These are phyloP conservation scores for Selaginella tamariscina DNA, from an alignment of 75 land plant species.

Conservation along the genomic window DNA sequence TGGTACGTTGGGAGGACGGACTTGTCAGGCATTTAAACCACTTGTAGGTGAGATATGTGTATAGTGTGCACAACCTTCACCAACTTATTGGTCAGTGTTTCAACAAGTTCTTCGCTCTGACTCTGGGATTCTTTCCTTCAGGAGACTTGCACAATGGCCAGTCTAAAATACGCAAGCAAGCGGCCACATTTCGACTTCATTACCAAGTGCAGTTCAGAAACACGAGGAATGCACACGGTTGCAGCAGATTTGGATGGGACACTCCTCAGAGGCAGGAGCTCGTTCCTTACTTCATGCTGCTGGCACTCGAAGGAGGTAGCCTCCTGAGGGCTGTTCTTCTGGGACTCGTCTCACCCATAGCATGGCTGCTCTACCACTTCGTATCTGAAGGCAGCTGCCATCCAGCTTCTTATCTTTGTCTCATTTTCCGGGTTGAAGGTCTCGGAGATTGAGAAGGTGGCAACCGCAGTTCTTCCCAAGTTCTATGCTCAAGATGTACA, in stretches of 20 bases:
- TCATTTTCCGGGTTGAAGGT: constrained; percentile 41
- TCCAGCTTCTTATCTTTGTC: constrained; percentile 42
- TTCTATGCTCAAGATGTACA: constrained; percentile 67
- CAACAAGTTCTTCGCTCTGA: no score
- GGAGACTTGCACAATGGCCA: neutral
- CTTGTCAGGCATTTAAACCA: neutral
- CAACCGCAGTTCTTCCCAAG: constrained; percentile 92
- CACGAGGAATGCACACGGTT: constrained; percentile 46
- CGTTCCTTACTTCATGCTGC: constrained; percentile 85
- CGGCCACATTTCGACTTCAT: constrained; percentile 21
- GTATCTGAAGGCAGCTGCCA: constrained; percentile 30
- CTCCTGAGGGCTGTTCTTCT: constrained; percentile 44
- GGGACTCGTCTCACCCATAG: constrained; percentile 40
- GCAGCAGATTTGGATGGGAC: constrained; percentile 81
- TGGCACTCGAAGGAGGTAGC: constrained; percentile 83
- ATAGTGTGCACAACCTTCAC: no score
- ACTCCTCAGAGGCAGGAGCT: constrained; percentile 48
- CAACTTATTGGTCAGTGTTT: no score
- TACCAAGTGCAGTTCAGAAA: constrained; percentile 41
- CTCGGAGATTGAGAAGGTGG: constrained; percentile 56
- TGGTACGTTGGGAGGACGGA: neutral
- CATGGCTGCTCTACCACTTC: constrained; percentile 34
- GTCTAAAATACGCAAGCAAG: neutral
- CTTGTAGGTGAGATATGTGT: no score
- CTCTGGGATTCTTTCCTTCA: neutral